A percentile compares a stretch with the other conserved stretches of the same genome.
phyloP scores from a whole-genome alignment of 2,329 filamentous ascomycete species.

The Truncatella angustata region DNA sequence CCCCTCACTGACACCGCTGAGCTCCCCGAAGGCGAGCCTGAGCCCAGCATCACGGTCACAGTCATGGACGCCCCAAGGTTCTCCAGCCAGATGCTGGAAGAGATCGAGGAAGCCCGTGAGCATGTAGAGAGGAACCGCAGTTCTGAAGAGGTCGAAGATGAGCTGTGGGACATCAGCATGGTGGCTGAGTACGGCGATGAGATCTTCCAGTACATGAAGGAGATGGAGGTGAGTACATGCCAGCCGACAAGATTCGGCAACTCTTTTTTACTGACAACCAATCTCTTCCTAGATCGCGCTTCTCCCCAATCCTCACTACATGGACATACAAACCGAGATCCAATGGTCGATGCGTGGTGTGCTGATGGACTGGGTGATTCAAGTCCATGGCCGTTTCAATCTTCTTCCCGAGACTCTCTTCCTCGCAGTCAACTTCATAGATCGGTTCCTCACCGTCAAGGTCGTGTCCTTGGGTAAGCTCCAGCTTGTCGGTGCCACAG shows the following conservation, averaged over 20 bases:
- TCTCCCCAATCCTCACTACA: constrained; percentile 88
- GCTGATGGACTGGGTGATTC: constrained; percentile 96
- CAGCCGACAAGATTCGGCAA: no score
- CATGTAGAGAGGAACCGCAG: constrained; percentile 67
- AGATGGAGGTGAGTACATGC: constrained; percentile 81
- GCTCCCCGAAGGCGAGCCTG: constrained; percentile 3
- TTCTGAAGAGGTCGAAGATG: constrained; percentile 79
- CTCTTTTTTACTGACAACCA: no score
- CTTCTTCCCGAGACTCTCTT: constrained; percentile 94
- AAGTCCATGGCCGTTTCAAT: constrained; percentile 89
- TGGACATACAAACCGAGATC: constrained; percentile 96
- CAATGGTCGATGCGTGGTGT: constrained; percentile 99
- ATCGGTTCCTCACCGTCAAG: constrained; percentile 92
- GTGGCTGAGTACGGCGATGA: constrained; percentile 95
- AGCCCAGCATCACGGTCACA: constrained; percentile 42
- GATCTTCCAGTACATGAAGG: constrained; percentile 88
- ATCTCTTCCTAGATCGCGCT: constrained; percentile 67
- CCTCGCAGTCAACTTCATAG: constrained; percentile 93
- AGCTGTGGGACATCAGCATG: constrained; percentile 94
- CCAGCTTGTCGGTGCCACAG: constrained; percentile 93
- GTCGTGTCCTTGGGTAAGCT: constrained; percentile 93
- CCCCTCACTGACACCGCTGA: constrained; percentile 32
- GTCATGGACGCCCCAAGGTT: constrained; percentile 69
- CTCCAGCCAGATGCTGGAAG: constrained; percentile 66
- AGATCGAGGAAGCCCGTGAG: constrained; percentile 65